Evolutionary conservation across 1,284 basidiomycete species (phyloP).

Genomic region (Ustilago trichophora): DNA sequence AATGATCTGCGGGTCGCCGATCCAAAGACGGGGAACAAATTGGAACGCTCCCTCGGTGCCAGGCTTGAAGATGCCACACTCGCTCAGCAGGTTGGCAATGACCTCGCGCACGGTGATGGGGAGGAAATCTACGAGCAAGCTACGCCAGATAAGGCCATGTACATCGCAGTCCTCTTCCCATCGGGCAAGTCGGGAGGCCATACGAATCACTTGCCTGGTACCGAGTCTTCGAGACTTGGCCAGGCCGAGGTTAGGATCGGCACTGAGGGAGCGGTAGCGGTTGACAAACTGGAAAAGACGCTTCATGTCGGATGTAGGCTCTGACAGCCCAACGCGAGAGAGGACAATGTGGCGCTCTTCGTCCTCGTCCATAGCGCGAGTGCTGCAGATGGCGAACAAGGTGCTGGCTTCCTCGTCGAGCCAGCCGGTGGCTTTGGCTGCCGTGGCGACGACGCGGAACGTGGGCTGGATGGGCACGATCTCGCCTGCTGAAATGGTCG

Average conservation of each 20-base stretch:
- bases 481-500: constrained; percentile 12
- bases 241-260: constrained; percentile 58
- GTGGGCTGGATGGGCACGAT: constrained; percentile 47
- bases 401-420: constrained; percentile 65
- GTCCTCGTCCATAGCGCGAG: constrained; percentile 64
- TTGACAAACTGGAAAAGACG: constrained; percentile 59
- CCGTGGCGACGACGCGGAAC: constrained; percentile 66
- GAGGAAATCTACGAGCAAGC: constrained; percentile 66
- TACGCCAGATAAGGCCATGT: constrained; percentile 59
- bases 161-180: constrained; percentile 62
- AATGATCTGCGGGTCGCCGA: constrained; percentile 35
- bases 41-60: constrained; percentile 59
- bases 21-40: constrained; percentile 44
- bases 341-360: constrained; percentile 63
- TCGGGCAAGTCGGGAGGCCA: constrained; percentile 59
- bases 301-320: constrained; percentile 39
- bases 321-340: constrained; percentile 27
- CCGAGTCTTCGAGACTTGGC: constrained; percentile 65
- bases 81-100: constrained; percentile 54
- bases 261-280: constrained; percentile 58
- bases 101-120: constrained; percentile 64
- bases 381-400: constrained; percentile 62
- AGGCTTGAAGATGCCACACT: constrained; percentile 55
- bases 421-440: constrained; percentile 62
- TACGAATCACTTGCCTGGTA: constrained; percentile 66